Evolutionary conservation across 1,284 basidiomycete species (phyloP), one percentile per base, ranked within the genome.

Genomic region (Sanguinoderma infundibulare): DNA sequence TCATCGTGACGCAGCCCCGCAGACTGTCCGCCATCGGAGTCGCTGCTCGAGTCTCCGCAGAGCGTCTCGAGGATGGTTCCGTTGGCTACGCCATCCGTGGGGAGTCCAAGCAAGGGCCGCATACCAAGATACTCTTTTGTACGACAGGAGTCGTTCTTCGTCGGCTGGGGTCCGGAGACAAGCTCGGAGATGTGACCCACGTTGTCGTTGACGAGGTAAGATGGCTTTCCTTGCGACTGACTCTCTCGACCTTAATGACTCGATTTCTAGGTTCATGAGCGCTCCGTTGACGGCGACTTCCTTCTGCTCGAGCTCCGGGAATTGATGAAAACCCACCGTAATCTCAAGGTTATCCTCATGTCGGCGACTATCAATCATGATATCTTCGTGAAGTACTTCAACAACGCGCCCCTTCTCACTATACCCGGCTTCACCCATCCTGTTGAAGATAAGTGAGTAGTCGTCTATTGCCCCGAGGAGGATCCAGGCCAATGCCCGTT

Each of bases 41-140:
- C 5, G 93, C 96, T 2, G 83, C 90, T 17, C 89, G 96, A 58
- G 96, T 98, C 15, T 93, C 94, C 6, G 79, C 89, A 40, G 96
- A 98, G 74, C 85, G 95, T 2, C 78, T 90, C 22, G 90, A 96
- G 64, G 92, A 95, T 63, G 89, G 87, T 12, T 90, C 91, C 7
- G 91, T 96, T 24, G 94, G 95, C 1, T 98, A 98, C 70, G 88
- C 91, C 1, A 96, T 98, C 62, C 86, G 95, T 56, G 96, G 96
- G n/a, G 95, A 98, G 75, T 87, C 86, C 35, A 91, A 87, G 62
- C 84, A 89, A 30, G 79, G 79, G 6, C 78, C 80, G 22, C 81
- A 83, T 36, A 95, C 93, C 1, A 90, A 92, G 66, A 75, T 98
- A 7, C 77, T 97, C 17, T 98, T 98, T 72, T 95, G 95, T 70